Conservation (phyloP, 495 filamentous ascomycete genomes). For the Aspergillus funiculosus region DNA sequence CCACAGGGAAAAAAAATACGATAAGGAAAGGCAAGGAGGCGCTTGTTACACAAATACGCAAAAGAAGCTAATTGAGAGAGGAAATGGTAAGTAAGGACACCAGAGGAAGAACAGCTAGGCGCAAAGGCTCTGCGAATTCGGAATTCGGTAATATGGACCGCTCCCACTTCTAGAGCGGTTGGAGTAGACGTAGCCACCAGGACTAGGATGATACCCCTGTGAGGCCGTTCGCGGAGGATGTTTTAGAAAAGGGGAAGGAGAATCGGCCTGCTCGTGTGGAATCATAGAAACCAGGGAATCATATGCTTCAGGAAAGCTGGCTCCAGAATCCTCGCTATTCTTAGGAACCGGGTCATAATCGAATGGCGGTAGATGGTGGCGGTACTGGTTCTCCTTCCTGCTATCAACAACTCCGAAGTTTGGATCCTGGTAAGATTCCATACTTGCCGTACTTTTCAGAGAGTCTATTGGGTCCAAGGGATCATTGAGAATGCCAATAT, state of each 20-base stretch:
- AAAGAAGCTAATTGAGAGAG: not conserved
- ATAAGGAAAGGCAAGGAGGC: constrained; percentile 6
- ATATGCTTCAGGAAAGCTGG: constrained; percentile 20
- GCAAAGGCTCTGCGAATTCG: constrained; percentile 33
- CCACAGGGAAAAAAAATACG: constrained; percentile 5
- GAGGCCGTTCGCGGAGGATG: constrained; percentile 16
- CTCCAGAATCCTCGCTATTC: constrained; percentile 15
- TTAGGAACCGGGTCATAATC: constrained; percentile 23
- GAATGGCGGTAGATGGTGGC: constrained; percentile 19
- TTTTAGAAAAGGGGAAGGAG: constrained; percentile 21
- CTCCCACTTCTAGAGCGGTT: constrained; percentile 13
- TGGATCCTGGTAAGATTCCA: constrained; percentile 34
- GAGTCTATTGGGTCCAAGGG: constrained; percentile 42
- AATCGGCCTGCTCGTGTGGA: constrained; percentile 21
- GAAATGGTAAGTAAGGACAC: constrained; percentile 7
- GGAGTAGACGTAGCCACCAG: constrained; percentile 32
- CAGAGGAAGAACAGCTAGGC: constrained; percentile 19
- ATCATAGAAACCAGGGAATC: constrained; percentile 26
- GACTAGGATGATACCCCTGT: constrained; percentile 18
- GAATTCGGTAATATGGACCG: constrained; percentile 28
- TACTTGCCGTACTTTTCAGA: constrained; percentile 29
- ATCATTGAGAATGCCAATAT: constrained; percentile 36
- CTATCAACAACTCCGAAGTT: constrained; percentile 23
- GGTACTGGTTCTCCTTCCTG: constrained; percentile 23
- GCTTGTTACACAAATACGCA: not conserved